Conservation (phyloP, 495 filamentous ascomycete species). For the Tetracladium marchalianum region DNA sequence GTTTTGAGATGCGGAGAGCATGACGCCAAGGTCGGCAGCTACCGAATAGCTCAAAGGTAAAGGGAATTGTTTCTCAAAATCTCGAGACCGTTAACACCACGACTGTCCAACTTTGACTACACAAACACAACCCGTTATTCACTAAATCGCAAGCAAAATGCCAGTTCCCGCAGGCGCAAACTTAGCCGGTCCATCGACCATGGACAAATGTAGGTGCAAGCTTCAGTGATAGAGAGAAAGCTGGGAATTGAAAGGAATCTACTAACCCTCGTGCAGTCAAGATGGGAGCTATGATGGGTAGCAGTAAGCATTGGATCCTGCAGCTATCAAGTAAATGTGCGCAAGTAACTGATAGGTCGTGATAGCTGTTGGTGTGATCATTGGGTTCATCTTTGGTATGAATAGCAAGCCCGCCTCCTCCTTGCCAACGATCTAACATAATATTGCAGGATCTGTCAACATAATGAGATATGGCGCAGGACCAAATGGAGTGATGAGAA, state of each 20-base stretch:
- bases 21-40: too few relatives aligned
- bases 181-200: slow-evolving; percentile 62
- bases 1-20: too few relatives aligned
- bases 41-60: too few relatives aligned
- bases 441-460: slow-evolving; percentile 64
- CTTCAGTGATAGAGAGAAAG: neutral
- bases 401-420: neutral
- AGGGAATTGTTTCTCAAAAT: too few relatives aligned
- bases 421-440: slow-evolving; percentile 10
- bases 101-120: neutral
- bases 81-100: neutral
- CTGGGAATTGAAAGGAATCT: slow-evolving; percentile 10
- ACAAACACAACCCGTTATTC: neutral
- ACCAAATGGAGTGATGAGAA: slow-evolving; percentile 85
- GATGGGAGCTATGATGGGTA: slow-evolving; percentile 97
- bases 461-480: slow-evolving; percentile 92
- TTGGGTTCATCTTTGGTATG: slow-evolving; percentile 94
- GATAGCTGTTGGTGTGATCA: slow-evolving; percentile 84
- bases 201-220: slow-evolving; percentile 75
- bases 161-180: slow-evolving; percentile 53
- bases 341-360: slow-evolving; percentile 7
- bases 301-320: slow-evolving; percentile 55
- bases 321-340: neutral
- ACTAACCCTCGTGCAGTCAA: slow-evolving; percentile 55
- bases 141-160: slow-evolving; percentile 36